Evolutionary conservation across 192 early-diverging fungal genomes (phyloP).

Genomic region (Backusella parvicylindrica): DNA sequence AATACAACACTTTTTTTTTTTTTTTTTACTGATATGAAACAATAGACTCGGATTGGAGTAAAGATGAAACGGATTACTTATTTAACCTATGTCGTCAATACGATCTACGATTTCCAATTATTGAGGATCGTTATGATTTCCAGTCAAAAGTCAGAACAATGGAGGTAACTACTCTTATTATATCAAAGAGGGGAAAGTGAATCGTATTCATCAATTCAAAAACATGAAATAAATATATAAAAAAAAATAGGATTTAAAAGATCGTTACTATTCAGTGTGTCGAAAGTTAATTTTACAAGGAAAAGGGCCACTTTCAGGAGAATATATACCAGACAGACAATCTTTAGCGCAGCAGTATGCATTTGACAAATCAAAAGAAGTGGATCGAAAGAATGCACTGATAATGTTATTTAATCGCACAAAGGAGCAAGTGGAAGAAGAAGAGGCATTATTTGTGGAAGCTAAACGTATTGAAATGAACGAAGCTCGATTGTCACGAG

Average conservation of each 20-base stretch:
- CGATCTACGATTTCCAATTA: conserved; percentile 83
- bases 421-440: conserved; percentile 81
- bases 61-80: conserved; percentile 84
- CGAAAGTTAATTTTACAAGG: conserved; percentile 54
- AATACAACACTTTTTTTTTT: background rate
- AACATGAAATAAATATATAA: background rate
- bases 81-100: conserved; percentile 67
- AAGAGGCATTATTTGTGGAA: conserved; percentile 78
- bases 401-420: conserved; percentile 68
- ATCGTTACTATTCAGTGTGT: conserved; percentile 75
- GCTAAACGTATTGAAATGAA: conserved; percentile 78
- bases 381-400: conserved; percentile 79
- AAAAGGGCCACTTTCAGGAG: conserved; percentile 36
- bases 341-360: conserved; percentile 32
- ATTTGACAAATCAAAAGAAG: conserved; percentile 60
- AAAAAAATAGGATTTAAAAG: conserved; percentile 74
- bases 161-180: conserved; percentile 30
- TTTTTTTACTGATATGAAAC: background rate
- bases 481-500: conserved; percentile 68
- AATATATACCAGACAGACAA: conserved; percentile 23
- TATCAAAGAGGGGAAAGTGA: background rate
- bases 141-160: conserved; percentile 39
- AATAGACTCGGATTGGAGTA: conserved; percentile 72
- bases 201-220: background rate
- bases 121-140: conserved; percentile 80